phyloP scores from a whole-genome alignment of 352 stramenopile genomes.

The Globisporangium recalcitrans region DNA sequence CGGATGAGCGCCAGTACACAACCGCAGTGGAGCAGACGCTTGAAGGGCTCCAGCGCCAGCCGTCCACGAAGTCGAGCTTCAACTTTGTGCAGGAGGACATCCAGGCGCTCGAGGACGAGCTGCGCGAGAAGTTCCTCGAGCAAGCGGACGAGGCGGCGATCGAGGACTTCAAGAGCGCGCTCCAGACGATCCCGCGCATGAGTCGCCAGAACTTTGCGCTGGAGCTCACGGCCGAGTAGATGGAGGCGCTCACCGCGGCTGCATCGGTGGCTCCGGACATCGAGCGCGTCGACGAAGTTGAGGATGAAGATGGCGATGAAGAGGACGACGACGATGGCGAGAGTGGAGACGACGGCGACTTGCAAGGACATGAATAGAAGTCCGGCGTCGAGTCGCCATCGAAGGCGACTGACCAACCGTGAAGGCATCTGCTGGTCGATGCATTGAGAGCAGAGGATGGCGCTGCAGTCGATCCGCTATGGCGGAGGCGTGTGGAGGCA shows the following conservation, averaged over 20 bases:
- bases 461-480: slow-evolving; percentile 24
- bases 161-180: slow-evolving; percentile 62
- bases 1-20: slow-evolving; percentile 29
- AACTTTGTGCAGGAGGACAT: slow-evolving; percentile 25
- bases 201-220: slow-evolving; percentile 28
- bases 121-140: slow-evolving; percentile 60
- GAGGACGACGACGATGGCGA: slow-evolving; percentile 4
- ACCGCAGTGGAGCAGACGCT: slow-evolving; percentile 35
- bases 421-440: too few relatives aligned
- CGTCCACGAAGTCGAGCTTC: not conserved
- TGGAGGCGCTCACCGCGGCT: slow-evolving; percentile 12
- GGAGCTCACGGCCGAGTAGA: slow-evolving; percentile 15
- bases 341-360: not conserved
- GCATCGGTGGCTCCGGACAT: not conserved
- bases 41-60: not conserved
- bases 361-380: slow-evolving; percentile 9
- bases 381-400: not conserved
- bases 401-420: not conserved
- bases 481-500: slow-evolving; percentile 30
- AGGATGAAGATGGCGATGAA: slow-evolving; percentile 22
- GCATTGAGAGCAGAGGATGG: slow-evolving; percentile 8
- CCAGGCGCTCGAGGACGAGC: slow-evolving; percentile 49
- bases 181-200: slow-evolving; percentile 54
- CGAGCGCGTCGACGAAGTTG: slow-evolving; percentile 2
- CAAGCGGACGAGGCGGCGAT: slow-evolving; percentile 53